A percentile compares a stretch with the other conserved stretches of the same genome.
Evolutionary conservation across 2,329 filamentous ascomycete genomes (phyloP).

Genomic region (Beauveria sp.): DNA sequence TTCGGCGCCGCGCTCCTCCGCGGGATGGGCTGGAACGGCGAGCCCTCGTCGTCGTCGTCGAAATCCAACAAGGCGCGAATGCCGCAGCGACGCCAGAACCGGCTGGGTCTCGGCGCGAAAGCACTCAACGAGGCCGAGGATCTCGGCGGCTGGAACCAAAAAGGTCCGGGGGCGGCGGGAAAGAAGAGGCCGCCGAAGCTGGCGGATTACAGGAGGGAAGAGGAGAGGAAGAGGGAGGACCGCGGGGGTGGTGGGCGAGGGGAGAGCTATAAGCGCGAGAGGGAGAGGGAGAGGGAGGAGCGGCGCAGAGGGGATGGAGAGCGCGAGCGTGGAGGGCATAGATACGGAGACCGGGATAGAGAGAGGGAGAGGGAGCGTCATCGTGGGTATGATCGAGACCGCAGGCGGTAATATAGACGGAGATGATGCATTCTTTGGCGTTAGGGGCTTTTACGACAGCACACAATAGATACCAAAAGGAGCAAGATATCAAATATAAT

Average conservation of each 20-base stretch:
- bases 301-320: slow-evolving; percentile 23
- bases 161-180: slow-evolving; percentile 33
- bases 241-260: slow-evolving; percentile 25
- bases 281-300: slow-evolving; percentile 33
- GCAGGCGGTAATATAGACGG: slow-evolving; percentile 15
- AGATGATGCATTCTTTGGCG: slow-evolving; percentile 15
- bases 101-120: slow-evolving; percentile 84
- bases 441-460: slow-evolving; percentile 8
- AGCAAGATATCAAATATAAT: background rate
- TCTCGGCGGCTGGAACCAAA: slow-evolving; percentile 73
- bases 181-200: slow-evolving; percentile 34
- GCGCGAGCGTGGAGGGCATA: slow-evolving; percentile 20
- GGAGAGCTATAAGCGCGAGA: slow-evolving; percentile 35
- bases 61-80: slow-evolving; percentile 57
- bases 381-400: slow-evolving; percentile 18
- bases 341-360: slow-evolving; percentile 17
- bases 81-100: slow-evolving; percentile 57
- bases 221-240: slow-evolving; percentile 37
- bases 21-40: slow-evolving; percentile 91
- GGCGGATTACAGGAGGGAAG: slow-evolving; percentile 40
- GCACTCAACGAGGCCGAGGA: slow-evolving; percentile 65
- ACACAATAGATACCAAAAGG: slow-evolving; percentile 3
- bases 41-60: slow-evolving; percentile 29
- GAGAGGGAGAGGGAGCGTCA: slow-evolving; percentile 17
- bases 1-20: slow-evolving; percentile 86